Evolutionary conservation across 371 early-diverging fungal genomes (phyloP).

Genomic region (Mycotypha africana): DNA sequence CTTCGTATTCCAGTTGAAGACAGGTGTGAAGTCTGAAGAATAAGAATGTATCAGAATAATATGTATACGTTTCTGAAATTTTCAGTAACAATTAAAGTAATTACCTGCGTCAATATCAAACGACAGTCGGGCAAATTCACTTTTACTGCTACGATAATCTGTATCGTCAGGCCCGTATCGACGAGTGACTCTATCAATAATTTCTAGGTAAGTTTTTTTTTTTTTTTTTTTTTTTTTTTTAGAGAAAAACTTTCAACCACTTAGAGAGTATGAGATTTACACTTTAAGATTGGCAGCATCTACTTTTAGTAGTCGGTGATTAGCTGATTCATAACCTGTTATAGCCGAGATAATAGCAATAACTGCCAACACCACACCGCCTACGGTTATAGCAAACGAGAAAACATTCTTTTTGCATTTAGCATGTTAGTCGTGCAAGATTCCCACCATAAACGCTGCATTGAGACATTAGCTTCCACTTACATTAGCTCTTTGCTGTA

Average conservation of each 20-base stretch:
- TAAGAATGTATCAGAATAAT: neutral
- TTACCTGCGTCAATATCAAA: slow-evolving; percentile 78
- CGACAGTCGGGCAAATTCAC: slow-evolving; percentile 60
- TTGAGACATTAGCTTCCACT: neutral
- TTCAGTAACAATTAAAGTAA: neutral
- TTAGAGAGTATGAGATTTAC: slow-evolving; percentile 25
- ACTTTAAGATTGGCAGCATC: slow-evolving; percentile 47
- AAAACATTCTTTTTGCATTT: slow-evolving; percentile 36
- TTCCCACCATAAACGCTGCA: too few species aligned
- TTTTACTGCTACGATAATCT: slow-evolving; percentile 57
- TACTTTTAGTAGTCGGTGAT: slow-evolving; percentile 37
- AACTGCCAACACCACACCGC: slow-evolving; percentile 55
- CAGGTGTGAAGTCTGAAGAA: slow-evolving; percentile 67
- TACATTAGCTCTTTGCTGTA: slow-evolving; percentile 59
- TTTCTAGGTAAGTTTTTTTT: too few species aligned
- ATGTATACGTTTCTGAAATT: neutral
- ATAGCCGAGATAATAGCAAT: slow-evolving; percentile 41
- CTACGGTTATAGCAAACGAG: slow-evolving; percentile 64
- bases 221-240: neutral
- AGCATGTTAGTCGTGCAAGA: neutral
- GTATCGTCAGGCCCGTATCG: slow-evolving; percentile 58
- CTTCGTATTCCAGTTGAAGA: slow-evolving; percentile 97
- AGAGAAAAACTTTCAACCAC: neutral
- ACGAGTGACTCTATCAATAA: slow-evolving; percentile 39
- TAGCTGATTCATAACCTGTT: slow-evolving; percentile 38